phyloP scores from a whole-genome alignment of 2,329 filamentous ascomycete genomes.

The Aspergillus sp. region DNA sequence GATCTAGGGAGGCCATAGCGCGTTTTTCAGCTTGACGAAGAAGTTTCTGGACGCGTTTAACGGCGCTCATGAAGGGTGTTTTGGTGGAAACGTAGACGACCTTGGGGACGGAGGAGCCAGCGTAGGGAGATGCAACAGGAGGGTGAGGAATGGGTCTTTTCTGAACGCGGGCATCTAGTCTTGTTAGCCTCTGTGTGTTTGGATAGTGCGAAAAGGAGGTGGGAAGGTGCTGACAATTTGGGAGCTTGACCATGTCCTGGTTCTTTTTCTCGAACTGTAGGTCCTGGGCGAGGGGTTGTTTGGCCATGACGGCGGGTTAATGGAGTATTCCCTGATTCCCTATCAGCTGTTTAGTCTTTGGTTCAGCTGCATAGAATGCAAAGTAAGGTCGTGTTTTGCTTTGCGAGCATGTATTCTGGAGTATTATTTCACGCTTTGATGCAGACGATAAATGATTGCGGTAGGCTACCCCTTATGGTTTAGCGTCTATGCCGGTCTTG shows the following conservation, averaged over 20 bases:
- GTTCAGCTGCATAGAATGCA: no score
- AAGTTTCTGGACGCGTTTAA: conserved; percentile 53
- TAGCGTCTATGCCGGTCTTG: no score
- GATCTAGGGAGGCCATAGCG: conserved; percentile 34
- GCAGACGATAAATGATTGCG: no score
- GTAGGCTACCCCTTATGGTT: no score
- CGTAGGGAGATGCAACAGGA: conserved; percentile 46
- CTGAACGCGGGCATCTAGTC: conserved; percentile 38
- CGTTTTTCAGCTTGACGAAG: conserved; percentile 47
- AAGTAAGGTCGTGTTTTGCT: no score
- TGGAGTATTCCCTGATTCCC: background rate
- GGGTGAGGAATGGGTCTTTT: conserved; percentile 54
- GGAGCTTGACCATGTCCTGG: conserved; percentile 26
- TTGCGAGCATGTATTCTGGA: no score
- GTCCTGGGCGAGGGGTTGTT: conserved; percentile 15
- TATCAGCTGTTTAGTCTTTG: no score
- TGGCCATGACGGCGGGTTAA: conserved; percentile 10
- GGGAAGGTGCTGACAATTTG: conserved; percentile 21
- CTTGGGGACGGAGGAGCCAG: conserved; percentile 43
- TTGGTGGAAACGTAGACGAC: conserved; percentile 48
- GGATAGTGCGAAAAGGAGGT: background rate
- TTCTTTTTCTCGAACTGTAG: conserved; percentile 36
- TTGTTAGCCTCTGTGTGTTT: conserved; percentile 2
- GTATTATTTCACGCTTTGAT: no score
- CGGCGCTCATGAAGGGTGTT: conserved; percentile 50